phyloP scores from a whole-genome alignment of 352 stramenopile genomes.

The Phytophthora pistaciae region DNA sequence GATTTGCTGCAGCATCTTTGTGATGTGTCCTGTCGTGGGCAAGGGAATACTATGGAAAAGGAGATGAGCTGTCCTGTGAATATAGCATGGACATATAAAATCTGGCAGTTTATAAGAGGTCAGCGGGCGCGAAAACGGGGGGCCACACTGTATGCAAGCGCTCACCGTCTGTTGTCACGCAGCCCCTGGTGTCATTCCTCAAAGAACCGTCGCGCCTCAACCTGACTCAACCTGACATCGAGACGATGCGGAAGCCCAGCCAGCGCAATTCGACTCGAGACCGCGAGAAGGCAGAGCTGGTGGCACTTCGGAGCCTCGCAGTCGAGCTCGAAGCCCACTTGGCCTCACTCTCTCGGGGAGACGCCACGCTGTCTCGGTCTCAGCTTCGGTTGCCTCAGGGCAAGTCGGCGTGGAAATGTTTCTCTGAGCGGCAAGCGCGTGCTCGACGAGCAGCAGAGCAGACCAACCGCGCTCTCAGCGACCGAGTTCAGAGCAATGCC shows the following conservation, averaged over 20 bases:
- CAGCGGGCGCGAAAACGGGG: too few relatives aligned
- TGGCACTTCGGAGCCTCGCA: slow-evolving; percentile 20
- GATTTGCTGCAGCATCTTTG: too few relatives aligned
- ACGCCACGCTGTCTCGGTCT: background rate
- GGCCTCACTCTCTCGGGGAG: background rate
- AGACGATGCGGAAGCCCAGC: slow-evolving; percentile 1
- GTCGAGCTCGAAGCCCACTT: slow-evolving; percentile 22
- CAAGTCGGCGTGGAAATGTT: slow-evolving; percentile 19
- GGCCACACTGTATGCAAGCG: too few relatives aligned
- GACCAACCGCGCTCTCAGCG: slow-evolving; percentile 16
- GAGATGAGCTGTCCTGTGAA: too few relatives aligned
- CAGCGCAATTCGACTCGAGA: slow-evolving; percentile 38
- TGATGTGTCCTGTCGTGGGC: too few relatives aligned
- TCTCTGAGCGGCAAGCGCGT: slow-evolving; percentile 25
- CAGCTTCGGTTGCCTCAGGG: background rate
- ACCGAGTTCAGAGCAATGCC: slow-evolving; percentile 29
- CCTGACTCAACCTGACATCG: background rate
- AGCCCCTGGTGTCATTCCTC: background rate
- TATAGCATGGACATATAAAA: too few relatives aligned
- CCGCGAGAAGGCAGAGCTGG: slow-evolving; percentile 33
- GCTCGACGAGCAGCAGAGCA: slow-evolving; percentile 13
- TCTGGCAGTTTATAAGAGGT: too few relatives aligned
- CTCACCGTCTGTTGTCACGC: background rate
- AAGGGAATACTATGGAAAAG: too few relatives aligned
- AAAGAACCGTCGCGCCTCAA: background rate